phyloP scores from a whole-genome alignment of 768 basidiomycete species.

The Rhizopogon sp. region DNA sequence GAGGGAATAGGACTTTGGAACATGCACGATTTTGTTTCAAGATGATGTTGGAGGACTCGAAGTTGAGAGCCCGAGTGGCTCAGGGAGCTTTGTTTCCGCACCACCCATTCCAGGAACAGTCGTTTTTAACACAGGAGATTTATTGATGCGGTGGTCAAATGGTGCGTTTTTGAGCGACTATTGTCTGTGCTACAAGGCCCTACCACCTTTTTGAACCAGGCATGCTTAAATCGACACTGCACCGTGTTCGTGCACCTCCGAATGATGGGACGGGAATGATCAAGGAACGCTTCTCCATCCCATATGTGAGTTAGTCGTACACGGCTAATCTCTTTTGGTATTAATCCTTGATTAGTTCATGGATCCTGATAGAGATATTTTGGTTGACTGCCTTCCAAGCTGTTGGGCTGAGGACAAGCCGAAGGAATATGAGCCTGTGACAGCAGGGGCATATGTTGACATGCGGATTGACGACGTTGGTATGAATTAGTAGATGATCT shows the following conservation, averaged over 20 bases:
- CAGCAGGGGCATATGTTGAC: constrained; percentile 35
- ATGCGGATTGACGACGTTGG: constrained; percentile 30
- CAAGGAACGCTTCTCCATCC: constrained; percentile 56
- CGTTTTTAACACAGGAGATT: constrained; percentile 49
- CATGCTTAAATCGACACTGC: constrained; percentile 34
- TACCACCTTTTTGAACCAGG: constrained; percentile 7
- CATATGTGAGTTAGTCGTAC: constrained; percentile 39
- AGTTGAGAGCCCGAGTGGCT: constrained; percentile 47
- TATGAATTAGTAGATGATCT: constrained; percentile 17
- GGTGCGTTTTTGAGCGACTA: constrained; percentile 6
- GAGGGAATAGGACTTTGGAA: constrained; percentile 44
- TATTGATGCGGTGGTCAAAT: constrained; percentile 42
- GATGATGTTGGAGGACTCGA: constrained; percentile 59
- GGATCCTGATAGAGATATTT: constrained; percentile 31
- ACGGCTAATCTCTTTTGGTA: background rate
- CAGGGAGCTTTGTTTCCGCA: constrained; percentile 39
- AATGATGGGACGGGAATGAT: constrained; percentile 27
- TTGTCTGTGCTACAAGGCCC: background rate
- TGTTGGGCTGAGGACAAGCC: constrained; percentile 41
- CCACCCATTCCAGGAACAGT: constrained; percentile 41
- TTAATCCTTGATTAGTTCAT: constrained; percentile 21
- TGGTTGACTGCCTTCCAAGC: constrained; percentile 48
- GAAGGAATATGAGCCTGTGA: constrained; percentile 45
- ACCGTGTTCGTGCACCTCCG: constrained; percentile 46
- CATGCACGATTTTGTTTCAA: constrained; percentile 57